Base-by-base conservation (phyloP, 169 alveolate species). In the Plasmodium inui region DNA sequence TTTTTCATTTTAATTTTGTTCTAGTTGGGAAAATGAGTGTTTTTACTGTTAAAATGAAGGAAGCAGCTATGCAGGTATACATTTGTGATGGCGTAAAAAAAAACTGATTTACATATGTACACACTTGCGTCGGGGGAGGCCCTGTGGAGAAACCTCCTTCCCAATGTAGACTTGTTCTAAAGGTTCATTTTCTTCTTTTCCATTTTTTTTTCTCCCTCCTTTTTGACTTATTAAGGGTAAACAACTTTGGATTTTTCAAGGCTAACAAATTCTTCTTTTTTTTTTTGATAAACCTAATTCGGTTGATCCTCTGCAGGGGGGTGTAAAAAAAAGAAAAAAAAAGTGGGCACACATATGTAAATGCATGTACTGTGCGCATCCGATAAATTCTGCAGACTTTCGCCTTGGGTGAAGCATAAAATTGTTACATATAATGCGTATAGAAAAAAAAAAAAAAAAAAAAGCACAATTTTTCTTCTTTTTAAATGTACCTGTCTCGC, bases 401-500 rank as follows among this genome's bases (percentile, higher is more conserved):
- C 30, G 1, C 37, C 6, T 67, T 67, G 14, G 37, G 30, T 67
- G 32, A 67, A 22, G 7, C 8, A 67, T 67, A 67, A 67, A 67
- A 67, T 67, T 28, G 41, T 67, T 67, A 67, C 17, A 67, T 67
- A 67, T 28, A 67, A 67, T 67, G 76, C 6, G 76, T 67, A 67
- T 7, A 22, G 30, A 4, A 67, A 10, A 19, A 57, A 57, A 57
- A 57, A 5, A 57, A 57, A 57, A 22, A 67, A 37, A 67, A 37
- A 61, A 70, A 6, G 82, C 34, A 17, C 26, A 17, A 6, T 84
- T 71, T 71, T 89, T 78, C 61, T 39, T 12, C 46, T 81, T 17
- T 91, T 8, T 39, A 37, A 17, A 26, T 44, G 26, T 91, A 91
- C 95, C 74, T 82, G 92, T 91, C 95, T 80, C n/a, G 92, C 53